Evolutionary conservation across 768 basidiomycete genomes (phyloP).

Genomic region (Lactarius tabidus): DNA sequence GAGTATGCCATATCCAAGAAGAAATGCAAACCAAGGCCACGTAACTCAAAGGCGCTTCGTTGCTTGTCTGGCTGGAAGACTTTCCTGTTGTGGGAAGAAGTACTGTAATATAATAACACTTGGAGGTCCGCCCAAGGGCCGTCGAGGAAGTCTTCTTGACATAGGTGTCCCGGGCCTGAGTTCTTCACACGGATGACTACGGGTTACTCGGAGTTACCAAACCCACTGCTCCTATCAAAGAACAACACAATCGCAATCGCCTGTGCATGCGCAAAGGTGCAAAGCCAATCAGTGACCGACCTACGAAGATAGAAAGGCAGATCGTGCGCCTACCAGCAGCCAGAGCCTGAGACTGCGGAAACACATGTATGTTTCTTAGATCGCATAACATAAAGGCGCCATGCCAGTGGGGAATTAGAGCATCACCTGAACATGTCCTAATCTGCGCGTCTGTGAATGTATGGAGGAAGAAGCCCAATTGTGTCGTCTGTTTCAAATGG

Average conservation of each 20-base stretch:
- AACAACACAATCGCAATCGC: background rate
- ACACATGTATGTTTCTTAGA: background rate
- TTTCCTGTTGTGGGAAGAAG: slow-evolving; percentile 19
- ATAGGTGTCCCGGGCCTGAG: background rate
- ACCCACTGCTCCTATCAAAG: background rate
- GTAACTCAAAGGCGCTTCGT: slow-evolving; percentile 18
- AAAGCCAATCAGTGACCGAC: background rate
- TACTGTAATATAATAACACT: slow-evolving; percentile 11
- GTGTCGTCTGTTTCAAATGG: slow-evolving; percentile 43
- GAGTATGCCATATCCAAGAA: background rate
- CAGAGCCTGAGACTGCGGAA: background rate
- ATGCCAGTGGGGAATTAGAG: slow-evolving; percentile 49
- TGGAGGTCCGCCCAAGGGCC: slow-evolving; percentile 1
- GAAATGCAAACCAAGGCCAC: slow-evolving; percentile 6
- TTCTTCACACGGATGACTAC: background rate
- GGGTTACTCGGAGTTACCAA: background rate
- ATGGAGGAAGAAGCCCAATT: slow-evolving; percentile 49
- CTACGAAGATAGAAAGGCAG: background rate
- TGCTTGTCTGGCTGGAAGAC: slow-evolving; percentile 6
- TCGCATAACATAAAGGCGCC: slow-evolving; percentile 45
- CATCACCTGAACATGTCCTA: slow-evolving; percentile 36
- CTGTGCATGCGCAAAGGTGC: background rate
- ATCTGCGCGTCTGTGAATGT: slow-evolving; percentile 48
- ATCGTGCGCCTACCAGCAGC: background rate
- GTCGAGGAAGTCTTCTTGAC: slow-evolving; percentile 9